These are phyloP conservation scores for Corymbia citriodora DNA, from an alignment of 441 rosid genomes.

Conservation along the genomic window DNA sequence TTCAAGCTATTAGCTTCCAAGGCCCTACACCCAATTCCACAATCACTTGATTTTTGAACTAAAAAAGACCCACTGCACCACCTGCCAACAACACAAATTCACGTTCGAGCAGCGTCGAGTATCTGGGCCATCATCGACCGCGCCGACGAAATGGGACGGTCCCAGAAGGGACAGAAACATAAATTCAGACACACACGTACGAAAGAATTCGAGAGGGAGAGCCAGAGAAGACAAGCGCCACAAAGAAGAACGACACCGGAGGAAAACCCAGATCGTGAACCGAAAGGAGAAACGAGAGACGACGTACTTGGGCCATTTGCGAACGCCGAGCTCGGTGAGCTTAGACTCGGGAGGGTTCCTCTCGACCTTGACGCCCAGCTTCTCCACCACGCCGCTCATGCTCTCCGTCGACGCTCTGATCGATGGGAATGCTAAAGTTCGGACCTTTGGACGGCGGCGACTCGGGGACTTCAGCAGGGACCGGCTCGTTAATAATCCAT, in stretches of 20 bases:
- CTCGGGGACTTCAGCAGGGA: neutral
- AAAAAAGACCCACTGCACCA: neutral
- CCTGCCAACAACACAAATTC: neutral
- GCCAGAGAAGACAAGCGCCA: neutral
- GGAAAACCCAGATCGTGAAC: neutral
- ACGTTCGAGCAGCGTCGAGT: neutral
- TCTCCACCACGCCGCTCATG: constrained; percentile 24
- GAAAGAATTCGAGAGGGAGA: neutral
- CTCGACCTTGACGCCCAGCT: constrained; percentile 55
- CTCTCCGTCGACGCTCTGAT: neutral
- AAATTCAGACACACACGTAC: neutral
- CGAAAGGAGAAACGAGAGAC: neutral
- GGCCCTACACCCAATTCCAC: neutral
- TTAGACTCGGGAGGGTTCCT: constrained; percentile 71
- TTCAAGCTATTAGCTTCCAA: neutral
- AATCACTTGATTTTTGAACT: neutral
- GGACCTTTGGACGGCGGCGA: neutral
- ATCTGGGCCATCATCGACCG: neutral
- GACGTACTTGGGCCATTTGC: constrained; percentile 71
- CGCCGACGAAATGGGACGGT: neutral
- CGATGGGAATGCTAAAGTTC: neutral
- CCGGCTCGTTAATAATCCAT: neutral
- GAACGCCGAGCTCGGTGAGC: constrained; percentile 69
- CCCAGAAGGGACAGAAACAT: neutral
- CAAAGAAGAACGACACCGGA: neutral